These are phyloP conservation scores for Colletotrichum sojae DNA, from an alignment of 2,329 filamentous ascomycete genomes.

Conservation along the genomic window DNA sequence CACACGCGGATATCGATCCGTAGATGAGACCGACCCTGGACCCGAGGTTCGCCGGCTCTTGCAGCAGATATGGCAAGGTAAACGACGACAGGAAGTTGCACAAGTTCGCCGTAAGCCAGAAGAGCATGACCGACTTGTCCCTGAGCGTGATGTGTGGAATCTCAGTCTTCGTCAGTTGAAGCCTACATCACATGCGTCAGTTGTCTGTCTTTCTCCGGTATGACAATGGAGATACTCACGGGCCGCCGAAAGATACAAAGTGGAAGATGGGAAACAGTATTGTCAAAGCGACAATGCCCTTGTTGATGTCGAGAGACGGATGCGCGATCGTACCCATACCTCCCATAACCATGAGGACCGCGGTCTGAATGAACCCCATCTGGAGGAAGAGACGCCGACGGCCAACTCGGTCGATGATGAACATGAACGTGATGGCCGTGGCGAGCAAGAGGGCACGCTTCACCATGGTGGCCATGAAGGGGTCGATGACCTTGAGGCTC, in stretches of 20 bases:
- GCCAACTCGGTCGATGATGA: slow-evolving; percentile 37
- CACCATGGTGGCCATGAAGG: slow-evolving; percentile 46
- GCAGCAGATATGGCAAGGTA: slow-evolving; percentile 31
- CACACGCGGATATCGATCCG: slow-evolving; percentile 28
- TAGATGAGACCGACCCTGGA: slow-evolving; percentile 36
- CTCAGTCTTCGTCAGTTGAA: slow-evolving; percentile 38
- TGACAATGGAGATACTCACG: slow-evolving; percentile 4
- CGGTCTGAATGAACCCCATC: slow-evolving; percentile 41
- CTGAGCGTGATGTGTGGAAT: slow-evolving; percentile 36
- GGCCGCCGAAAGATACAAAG: slow-evolving; percentile 38
- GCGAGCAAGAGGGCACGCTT: slow-evolving; percentile 43
- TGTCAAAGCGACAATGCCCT: slow-evolving; percentile 45
- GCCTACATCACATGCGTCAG: not conserved
- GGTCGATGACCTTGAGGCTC: slow-evolving; percentile 44
- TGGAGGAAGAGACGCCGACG: slow-evolving; percentile 40
- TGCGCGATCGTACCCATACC: slow-evolving; percentile 41
- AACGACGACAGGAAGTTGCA: slow-evolving; percentile 35
- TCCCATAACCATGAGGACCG: slow-evolving; percentile 46
- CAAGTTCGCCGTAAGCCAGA: slow-evolving; percentile 33
- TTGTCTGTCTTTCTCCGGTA: not conserved
- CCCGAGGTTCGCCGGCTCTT: slow-evolving; percentile 35
- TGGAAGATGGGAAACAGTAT: slow-evolving; percentile 43
- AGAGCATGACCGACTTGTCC: slow-evolving; percentile 40
- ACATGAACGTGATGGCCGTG: slow-evolving; percentile 40
- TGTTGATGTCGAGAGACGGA: slow-evolving; percentile 40